Conservation (phyloP, 495 filamentous ascomycete species). For the Cercophora scortea region DNA sequence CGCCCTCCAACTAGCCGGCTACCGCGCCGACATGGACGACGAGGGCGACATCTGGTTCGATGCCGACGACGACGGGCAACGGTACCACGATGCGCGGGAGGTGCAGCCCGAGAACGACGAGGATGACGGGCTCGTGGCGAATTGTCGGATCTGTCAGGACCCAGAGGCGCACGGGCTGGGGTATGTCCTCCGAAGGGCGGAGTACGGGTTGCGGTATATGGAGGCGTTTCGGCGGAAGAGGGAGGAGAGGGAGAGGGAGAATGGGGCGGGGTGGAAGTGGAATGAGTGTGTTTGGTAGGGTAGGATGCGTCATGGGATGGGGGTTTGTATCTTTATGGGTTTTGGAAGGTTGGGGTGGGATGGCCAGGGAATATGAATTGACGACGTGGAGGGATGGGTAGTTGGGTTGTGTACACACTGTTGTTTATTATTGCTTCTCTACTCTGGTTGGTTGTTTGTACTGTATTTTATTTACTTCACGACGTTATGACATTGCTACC, state of each 20-base stretch:
- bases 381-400: too few species aligned
- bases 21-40: constrained; percentile 7
- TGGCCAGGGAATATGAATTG: too few species aligned
- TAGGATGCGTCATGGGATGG: too few species aligned
- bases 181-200: background rate
- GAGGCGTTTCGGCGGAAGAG: constrained; percentile 2
- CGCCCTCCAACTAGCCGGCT: constrained; percentile 5
- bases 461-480: too few species aligned
- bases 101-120: background rate
- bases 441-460: too few species aligned
- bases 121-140: background rate
- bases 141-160: constrained; percentile 4
- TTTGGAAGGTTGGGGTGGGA: too few species aligned
- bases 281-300: too few species aligned
- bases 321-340: too few species aligned
- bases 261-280: too few species aligned
- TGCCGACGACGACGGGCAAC: constrained; percentile 2
- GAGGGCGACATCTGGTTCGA: constrained; percentile 11
- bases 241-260: background rate
- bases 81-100: constrained; percentile 8
- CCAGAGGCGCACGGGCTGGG: constrained; percentile 2
- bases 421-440: too few species aligned
- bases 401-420: too few species aligned
- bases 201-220: background rate
- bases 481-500: too few species aligned